Evolutionary conservation across 1,284 basidiomycete genomes (phyloP), one percentile per base, ranked within the genome.

Genomic region (Puccinia novopanici): DNA sequence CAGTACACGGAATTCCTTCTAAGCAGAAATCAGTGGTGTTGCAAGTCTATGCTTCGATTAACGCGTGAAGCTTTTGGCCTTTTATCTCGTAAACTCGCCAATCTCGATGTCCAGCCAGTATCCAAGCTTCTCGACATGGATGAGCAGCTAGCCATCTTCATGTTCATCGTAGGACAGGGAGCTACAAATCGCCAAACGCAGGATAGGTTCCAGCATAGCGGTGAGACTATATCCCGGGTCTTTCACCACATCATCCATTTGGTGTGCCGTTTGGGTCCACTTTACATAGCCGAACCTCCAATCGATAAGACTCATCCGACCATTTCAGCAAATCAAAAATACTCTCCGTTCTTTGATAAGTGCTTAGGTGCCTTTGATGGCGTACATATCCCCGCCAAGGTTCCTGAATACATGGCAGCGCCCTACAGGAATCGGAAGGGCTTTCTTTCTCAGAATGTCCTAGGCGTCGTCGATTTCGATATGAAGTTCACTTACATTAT

Each of bases 361-460:
- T 85, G 84, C 68, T 76, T 75, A 55, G 85, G 84, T 17, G 84
- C 85, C 1, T 82, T 86, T 65, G 86, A 86, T 84, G 85, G 86
- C 12, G 82, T 83, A 12, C 84, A 84, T 50, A 70, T 86, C 34
- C 82, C 84, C 76, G 82, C 82, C 13, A 83, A 82, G 74, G 82
- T 84, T 4, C 80, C 82, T 0, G 57, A 61, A 15, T 1, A 15
- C 54, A 8, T 83, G 82, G 22, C 67, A 73, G 30, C 50, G 80
- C 61, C 81, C n/a, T 85, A 84, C 80, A 80, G 83, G 0, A 84
- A 84, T 73, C 75, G 82, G 0, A 86, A 87, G 75, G 85, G 85
- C 10, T 34, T 40, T 3, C 75, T 84, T 15, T 84, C 83, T 9
- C 82, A 82, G 27, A 87, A 87, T 81, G 68, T 85, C 8, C 82